Evolutionary conservation across 2,329 filamentous ascomycete species (phyloP).

Genomic region (Fusarium odoratissimum): DNA sequence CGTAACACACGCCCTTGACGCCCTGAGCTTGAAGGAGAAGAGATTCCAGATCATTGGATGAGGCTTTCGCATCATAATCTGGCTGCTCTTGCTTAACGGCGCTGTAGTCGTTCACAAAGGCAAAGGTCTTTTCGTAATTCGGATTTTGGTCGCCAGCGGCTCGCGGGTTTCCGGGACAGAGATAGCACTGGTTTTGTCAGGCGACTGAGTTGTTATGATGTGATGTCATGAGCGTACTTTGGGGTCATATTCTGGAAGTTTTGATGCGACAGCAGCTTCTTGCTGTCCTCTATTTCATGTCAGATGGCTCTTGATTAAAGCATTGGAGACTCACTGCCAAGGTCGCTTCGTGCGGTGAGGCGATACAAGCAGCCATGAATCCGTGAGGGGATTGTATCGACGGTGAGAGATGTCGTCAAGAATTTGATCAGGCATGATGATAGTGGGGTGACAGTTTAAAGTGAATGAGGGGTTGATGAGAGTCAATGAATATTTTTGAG

Average conservation of each 20-base stretch:
- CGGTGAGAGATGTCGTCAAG: constrained; percentile 97
- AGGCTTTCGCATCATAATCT: constrained; percentile 69
- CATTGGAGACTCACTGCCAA: constrained; percentile 81
- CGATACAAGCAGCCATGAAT: constrained; percentile 93
- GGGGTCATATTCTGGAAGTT: constrained; percentile 84
- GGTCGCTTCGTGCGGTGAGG: constrained; percentile 96
- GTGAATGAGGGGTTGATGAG: constrained; percentile 4
- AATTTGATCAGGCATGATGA: constrained; percentile 76
- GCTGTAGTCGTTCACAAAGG: constrained; percentile 97
- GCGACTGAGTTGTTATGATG: background rate
- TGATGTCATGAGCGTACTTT: constrained; percentile 57
- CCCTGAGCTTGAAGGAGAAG: constrained; percentile 84
- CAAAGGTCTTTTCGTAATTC: constrained; percentile 85
- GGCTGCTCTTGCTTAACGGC: constrained; percentile 95
- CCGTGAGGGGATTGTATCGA: constrained; percentile 90
- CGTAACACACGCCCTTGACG: constrained; percentile 96
- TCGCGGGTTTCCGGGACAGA: constrained; percentile 91
- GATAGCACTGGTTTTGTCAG: constrained; percentile 75
- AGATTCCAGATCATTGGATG: constrained; percentile 71
- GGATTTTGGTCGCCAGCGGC: constrained; percentile 90
- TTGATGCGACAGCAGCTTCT: constrained; percentile 75
- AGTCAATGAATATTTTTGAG: background rate
- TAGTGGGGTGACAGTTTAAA: constrained; percentile 29
- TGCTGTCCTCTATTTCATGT: constrained; percentile 73
- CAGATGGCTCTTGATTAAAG: background rate